Conservation (phyloP, 345 rosid genomes). For the Raphanus raphanistrum region DNA sequence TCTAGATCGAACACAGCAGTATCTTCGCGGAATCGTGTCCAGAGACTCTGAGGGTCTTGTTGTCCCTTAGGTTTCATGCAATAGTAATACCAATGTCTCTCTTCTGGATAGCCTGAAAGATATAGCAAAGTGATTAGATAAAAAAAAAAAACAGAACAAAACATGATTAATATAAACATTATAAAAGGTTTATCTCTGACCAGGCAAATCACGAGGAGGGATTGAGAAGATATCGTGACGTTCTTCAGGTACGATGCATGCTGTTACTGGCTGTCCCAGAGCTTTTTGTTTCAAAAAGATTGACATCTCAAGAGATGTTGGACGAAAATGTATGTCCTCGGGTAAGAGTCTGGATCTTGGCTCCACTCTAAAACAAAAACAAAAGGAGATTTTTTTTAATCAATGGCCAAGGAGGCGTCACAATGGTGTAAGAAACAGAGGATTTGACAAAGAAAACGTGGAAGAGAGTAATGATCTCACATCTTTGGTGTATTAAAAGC, state of each 20-base stretch:
- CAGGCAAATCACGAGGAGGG: neutral
- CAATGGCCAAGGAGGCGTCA: neutral
- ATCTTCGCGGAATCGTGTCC: neutral
- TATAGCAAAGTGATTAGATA: neutral
- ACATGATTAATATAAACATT: neutral
- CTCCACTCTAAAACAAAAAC: neutral
- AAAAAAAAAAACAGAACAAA: neutral
- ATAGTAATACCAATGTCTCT: neutral
- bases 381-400: neutral
- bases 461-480: neutral
- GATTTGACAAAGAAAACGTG: neutral
- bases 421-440: neutral
- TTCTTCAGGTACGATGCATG: neutral
- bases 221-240: neutral
- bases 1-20: neutral
- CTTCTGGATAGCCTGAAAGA: conserved; percentile 1
- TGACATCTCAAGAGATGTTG: neutral
- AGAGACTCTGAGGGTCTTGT: neutral
- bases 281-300: neutral
- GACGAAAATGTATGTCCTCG: neutral
- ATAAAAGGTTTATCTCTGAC: neutral
- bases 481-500: neutral
- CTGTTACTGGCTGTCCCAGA: neutral
- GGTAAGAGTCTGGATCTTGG: neutral
- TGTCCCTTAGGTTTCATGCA: neutral